phyloP scores from a whole-genome alignment of 2,329 filamentous ascomycete species.

The Colletotrichum siamense region DNA sequence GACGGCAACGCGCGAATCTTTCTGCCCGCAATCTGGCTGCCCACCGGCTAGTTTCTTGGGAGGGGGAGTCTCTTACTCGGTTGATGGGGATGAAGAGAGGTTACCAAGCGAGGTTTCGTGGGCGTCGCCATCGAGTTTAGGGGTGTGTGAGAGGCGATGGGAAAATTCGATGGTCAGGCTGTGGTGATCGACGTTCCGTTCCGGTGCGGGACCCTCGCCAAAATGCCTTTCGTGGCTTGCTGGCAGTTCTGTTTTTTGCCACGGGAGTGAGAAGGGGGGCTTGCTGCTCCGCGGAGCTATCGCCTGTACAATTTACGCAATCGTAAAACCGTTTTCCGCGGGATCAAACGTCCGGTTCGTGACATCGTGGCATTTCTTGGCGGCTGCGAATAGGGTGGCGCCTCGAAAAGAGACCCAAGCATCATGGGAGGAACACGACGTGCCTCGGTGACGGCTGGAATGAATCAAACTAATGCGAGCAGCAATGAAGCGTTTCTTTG shows the following conservation, averaged over 20 bases:
- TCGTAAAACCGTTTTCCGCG: background rate
- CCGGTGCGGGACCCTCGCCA: background rate
- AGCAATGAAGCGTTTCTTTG: background rate
- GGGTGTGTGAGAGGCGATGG: background rate
- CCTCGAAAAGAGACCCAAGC: background rate
- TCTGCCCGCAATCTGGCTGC: slow-evolving; percentile 5
- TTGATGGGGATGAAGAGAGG: background rate
- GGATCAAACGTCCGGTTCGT: background rate
- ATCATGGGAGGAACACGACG: background rate
- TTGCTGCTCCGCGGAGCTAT: background rate
- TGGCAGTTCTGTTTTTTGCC: background rate
- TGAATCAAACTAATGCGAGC: background rate
- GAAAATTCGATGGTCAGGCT: background rate
- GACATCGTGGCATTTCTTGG: background rate
- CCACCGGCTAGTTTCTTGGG: background rate
- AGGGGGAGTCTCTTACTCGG: background rate
- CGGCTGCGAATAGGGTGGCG: background rate
- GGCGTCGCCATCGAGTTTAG: background rate
- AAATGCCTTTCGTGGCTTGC: background rate
- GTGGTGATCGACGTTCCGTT: background rate
- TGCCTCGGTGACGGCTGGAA: background rate
- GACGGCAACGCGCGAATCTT: background rate
- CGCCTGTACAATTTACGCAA: background rate
- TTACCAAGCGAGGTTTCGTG: background rate
- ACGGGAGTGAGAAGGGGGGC: background rate